Conservation (phyloP, 2,329 filamentous ascomycete species). For the Talaromyces sp. region DNA sequence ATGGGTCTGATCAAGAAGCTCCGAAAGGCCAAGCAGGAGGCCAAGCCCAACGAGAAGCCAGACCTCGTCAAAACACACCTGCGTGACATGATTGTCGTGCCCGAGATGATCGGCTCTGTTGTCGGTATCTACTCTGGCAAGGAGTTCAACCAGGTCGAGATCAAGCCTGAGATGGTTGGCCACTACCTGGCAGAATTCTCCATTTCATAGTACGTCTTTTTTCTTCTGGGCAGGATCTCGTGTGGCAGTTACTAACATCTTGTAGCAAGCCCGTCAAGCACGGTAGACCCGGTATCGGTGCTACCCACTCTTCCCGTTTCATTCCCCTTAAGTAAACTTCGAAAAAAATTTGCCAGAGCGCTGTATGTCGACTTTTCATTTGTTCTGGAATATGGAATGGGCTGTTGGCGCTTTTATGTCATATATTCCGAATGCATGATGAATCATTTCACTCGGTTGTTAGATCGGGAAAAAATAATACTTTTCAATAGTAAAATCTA, state of each 20-base stretch:
- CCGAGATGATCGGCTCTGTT: constrained; percentile 99
- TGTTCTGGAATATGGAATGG: constrained; percentile 14
- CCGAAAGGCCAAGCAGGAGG: constrained; percentile 98
- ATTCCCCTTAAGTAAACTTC: constrained; percentile 95
- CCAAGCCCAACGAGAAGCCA: constrained; percentile 99
- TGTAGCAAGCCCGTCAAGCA: constrained; percentile 98
- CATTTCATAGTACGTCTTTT: constrained; percentile 87
- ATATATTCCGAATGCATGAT: constrained; percentile 6
- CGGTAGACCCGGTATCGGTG: constrained; percentile 99
- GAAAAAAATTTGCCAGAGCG: neutral
- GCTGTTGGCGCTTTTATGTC: constrained; percentile 9
- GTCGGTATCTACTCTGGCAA: constrained; percentile 99
- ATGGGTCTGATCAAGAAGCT: constrained; percentile 99
- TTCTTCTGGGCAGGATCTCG: neutral
- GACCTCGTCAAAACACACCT: constrained; percentile 99
- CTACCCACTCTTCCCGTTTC: constrained; percentile 99
- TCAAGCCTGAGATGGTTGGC: constrained; percentile 99
- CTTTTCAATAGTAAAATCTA: constrained; percentile 19
- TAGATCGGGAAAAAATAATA: constrained; percentile 21
- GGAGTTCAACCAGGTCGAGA: constrained; percentile 99
- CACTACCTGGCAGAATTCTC: constrained; percentile 99
- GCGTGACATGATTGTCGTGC: constrained; percentile 99
- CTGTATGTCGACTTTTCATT: constrained; percentile 12
- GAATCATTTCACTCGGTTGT: constrained; percentile 10
- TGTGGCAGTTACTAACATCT: constrained; percentile 46